Evolutionary conservation across 495 filamentous ascomycete genomes (phyloP), one percentile per base, ranked within the genome.

Genomic region (Talaromyces ruber): DNA sequence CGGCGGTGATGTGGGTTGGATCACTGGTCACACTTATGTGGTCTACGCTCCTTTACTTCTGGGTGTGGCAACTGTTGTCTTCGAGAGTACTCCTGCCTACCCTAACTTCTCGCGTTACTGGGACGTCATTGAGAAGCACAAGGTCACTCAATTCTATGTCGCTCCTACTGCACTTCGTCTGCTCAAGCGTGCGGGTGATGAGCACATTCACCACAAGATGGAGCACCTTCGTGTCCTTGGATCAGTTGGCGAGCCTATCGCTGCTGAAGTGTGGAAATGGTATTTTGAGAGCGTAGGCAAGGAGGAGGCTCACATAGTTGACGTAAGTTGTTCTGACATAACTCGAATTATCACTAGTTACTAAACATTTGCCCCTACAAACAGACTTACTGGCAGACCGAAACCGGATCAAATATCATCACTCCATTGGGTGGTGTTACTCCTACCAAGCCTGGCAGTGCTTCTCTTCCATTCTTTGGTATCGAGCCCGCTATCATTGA

Each of bases 321-420:
- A 99, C 72, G 93, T 96, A 82, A 82, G 91, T 84, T 63, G 54
- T 26, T 30, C 34, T 61, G 60, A 7, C 21, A 22, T 34, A 29
- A 61, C 37, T 18, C 43, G 66, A 64, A 60, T n/a, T 53, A 58
- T 66, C 28, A 59, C 43, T 45, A 16, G n/a, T 45, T 57, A 37
- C 39, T 65, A 37, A n/a, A 64, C 32, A n/a, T 25, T 56, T 54
- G 61, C 26, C 34, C 28, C 18, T 63, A 45, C 58, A 39, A 34
- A 39, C 69, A 98, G 92, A 99, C 94, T 52, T 99, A 99, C 82
- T 99, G 94, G 95, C 94, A 99, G 86, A 99, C 94, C 63, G 94
- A 99, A 80, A 99, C 94, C 9, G 94, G 94, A 59, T 98, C 92
- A 54, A 87, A 98, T 72, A 92, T 96, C 52, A 83, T 84, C 60